Evolutionary conservation across 176 grass and related monocot genomes (phyloP), one percentile per base, ranked within the genome.

Genomic region (Hordeum marinum): DNA sequence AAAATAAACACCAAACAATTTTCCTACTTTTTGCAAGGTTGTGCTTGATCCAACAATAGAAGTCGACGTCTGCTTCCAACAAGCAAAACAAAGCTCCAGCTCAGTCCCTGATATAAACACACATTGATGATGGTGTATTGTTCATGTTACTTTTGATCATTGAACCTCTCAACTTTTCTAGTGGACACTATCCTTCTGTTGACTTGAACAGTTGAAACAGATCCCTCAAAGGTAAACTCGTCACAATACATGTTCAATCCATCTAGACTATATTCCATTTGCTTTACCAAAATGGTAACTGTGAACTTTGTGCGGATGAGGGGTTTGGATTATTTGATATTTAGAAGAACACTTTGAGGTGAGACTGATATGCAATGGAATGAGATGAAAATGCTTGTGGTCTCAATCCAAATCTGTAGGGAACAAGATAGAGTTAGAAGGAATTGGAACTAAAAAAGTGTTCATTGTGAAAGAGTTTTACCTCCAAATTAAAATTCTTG

Each of bases 51-150:
- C 96, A 84, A 99, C 85, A 32, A 94, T 84, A 29, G 96, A 96
- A 82, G 42, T 94, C 96, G 63, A 92, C 83, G 84, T 99, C 88
- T 52, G 93, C 96, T 85, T 96, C 89, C 76, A 99, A 76, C 84
- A 96, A 90, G 80, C 93, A 94, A 15, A 99, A 86, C 82, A 94
- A 89, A 86, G 94, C 96, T 81, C 96, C 93, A 68, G 91, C 79
- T 0, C 93, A 94, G 62, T 94, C 96, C 27, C 96, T 90, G 31
- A 94, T 94, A 72, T 92, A 96, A 63, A 96, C 90, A n/a, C 88
- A 88, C 32, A 90, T 66, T 34, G 37, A 79, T 48, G 72, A 29
- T 23, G 31, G 11, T 39, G 83, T 67, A 20, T 31, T 78, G 29
- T 80, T 81, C 9, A 68, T 20, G 2, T 80, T 67, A 24, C 32